Evolutionary conservation across 345 rosid species (phyloP), one percentile per base, ranked within the genome.

Genomic region (Euphorbia peplus): DNA sequence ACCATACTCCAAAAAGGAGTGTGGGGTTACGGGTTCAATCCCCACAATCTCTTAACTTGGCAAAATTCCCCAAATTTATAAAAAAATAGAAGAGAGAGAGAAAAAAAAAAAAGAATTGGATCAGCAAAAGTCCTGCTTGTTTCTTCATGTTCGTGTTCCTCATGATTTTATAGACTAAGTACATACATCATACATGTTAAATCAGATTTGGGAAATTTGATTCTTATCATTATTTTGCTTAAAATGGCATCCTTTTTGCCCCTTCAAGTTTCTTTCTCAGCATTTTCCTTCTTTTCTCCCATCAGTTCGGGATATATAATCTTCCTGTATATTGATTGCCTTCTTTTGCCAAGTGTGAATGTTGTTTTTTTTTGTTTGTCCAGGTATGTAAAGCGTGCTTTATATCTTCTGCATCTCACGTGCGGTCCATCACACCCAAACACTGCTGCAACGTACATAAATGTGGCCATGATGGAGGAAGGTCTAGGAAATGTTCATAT

Each of bases 401-500:
- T 95, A 70, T 91, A 95, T 84, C 99, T 91, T 59, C 78, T 95
- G 64, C 99, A 91, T 83, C 96, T 95, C 54, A 95, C 99, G 10
- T 95, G 99, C 56, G 99, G 97, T 39, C 93, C 97, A 61, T 95
- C 96, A 68, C 99, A 95, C 81, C 99, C 99, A 57, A 95, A 95
- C 69, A 95, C 97, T 75, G 99, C 97, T 72, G 99, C 99, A 60
- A 95, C 99, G 62, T 95, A 95, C 80, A 95, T 95, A 67, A 95
- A 91, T 66, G 96, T 90, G 69, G 99, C 99, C 63, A 95, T 95
- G 99, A 91, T 95, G 99, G 99, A 95, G 88, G 99, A 95, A 87
- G 97, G 99, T 72, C 90, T 95, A 55, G 99, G 99, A 19, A 95
- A 95, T 76, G 97, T 91, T 77, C 99, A 90, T 82, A 90, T 91